These are phyloP conservation scores for Skeletonema costatum DNA, from an alignment of 108 stramenopile genomes.

Conservation along the genomic window DNA sequence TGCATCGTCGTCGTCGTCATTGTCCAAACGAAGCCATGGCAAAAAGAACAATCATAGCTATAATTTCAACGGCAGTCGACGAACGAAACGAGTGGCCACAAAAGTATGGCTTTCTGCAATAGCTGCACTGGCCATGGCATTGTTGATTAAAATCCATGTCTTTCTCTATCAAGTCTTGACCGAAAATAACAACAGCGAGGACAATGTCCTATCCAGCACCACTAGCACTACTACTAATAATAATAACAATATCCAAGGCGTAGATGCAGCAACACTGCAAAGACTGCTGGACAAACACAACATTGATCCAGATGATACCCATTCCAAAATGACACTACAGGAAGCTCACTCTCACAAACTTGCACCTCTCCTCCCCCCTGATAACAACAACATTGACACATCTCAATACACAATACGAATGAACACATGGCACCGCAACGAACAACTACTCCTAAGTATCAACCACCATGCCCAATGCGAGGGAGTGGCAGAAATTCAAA, in stretches of 20 bases:
- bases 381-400: slow-evolving; percentile 35
- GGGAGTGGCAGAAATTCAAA: slow-evolving; percentile 67
- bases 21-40: slow-evolving; percentile 2
- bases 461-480: slow-evolving; percentile 63
- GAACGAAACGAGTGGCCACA: slow-evolving; percentile 20
- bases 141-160: slow-evolving; percentile 26
- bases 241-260: neutral
- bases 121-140: slow-evolving; percentile 18
- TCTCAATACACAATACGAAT: slow-evolving; percentile 75
- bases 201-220: neutral
- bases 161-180: slow-evolving; percentile 12
- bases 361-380: slow-evolving; percentile 23
- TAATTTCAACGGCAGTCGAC: neutral
- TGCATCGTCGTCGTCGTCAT: neutral
- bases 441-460: slow-evolving; percentile 57
- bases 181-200: neutral
- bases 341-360: slow-evolving; percentile 25
- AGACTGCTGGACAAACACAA: neutral
- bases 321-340: slow-evolving; percentile 12
- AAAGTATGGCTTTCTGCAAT: slow-evolving; percentile 32
- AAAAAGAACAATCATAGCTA: neutral
- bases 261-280: neutral
- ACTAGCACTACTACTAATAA: neutral
- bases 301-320: neutral
- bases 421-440: slow-evolving; percentile 75